Evolutionary conservation across 495 filamentous ascomycete species (phyloP), one percentile per base, ranked within the genome.

Genomic region (Penicillium silybi): DNA sequence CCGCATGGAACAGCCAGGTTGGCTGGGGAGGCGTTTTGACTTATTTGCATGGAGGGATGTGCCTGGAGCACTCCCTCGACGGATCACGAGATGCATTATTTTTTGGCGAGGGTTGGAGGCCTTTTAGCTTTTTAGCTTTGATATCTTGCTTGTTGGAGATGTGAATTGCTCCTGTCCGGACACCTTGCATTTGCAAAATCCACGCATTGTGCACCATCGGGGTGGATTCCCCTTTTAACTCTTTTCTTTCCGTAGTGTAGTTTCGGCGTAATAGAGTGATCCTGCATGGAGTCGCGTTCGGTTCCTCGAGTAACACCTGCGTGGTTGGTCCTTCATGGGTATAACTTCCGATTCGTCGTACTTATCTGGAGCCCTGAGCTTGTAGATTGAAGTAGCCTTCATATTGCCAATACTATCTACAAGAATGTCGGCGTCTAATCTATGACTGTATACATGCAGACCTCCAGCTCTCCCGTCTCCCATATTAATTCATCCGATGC

Each of bases 51-150:
- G 59, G 47, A 35, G 43, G 46, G 48, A 16, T n/a, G 32, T 65
- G 62, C 62, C 62, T 59, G 62, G 62, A 25, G 62, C 62, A 64
- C 19, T 53, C 38, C 48, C 29, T 55, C 38, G 22, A 53, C 44
- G 52, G 52, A 42, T 56, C 41, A 59, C 38, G 62, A 59, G 38
- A 48, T 53, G 50, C 54, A 56, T 58, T 53, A 13, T 10, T 32
- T 32, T 46, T 40, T 44, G 27, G 56, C 54, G 48, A 65, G 23
- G 47, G 45, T 46, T 34, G 17, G 23, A 44, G 32, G 13, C 13
- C 51, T 48, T 38, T 17, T 54, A 44, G 39, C 47, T 53, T 48
- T 38, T 17, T 54, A 44, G 39, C 47, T 54, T 50, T 48, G 22
- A 52, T 51, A 25, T 20, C 27, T 35, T 34, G 22, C 34, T 39